Conservation (phyloP, 2,329 filamentous ascomycete genomes). For the Esteya vermicola region DNA sequence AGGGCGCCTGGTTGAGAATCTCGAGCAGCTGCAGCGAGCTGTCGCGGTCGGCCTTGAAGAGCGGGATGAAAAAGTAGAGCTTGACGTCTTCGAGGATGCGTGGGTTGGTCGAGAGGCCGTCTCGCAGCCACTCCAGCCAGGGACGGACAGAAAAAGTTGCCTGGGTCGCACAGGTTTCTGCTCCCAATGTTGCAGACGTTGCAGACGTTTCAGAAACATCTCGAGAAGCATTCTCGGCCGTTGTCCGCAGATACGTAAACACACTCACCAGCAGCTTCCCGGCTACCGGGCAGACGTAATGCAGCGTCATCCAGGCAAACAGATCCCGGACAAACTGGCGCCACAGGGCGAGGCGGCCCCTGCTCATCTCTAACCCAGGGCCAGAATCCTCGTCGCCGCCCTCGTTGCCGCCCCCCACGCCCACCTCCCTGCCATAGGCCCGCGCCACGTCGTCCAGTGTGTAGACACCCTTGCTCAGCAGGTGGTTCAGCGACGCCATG, state of each 20-base stretch:
- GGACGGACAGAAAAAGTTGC: constrained; percentile 24
- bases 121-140: constrained; percentile 44
- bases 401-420: background rate
- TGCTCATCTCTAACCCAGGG: too few relatives aligned
- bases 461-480: constrained; percentile 47
- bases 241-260: constrained; percentile 29
- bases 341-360: constrained; percentile 17
- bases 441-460: constrained; percentile 28
- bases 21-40: constrained; percentile 44
- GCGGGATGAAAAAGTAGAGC: constrained; percentile 47
- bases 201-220: too few relatives aligned
- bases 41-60: constrained; percentile 43
- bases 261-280: constrained; percentile 47
- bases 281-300: constrained; percentile 43
- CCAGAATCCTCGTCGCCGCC: constrained; percentile 7
- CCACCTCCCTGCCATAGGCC: constrained; percentile 23
- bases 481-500: constrained; percentile 51
- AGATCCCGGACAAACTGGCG: constrained; percentile 19
- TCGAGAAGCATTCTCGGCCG: constrained; percentile 9
- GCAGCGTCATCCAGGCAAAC: constrained; percentile 35
- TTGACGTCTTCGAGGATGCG: constrained; percentile 47
- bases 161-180: too few relatives aligned
- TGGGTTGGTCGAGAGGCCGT: constrained; percentile 31
- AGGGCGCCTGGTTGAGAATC: constrained; percentile 23
- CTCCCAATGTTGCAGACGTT: too few relatives aligned